A percentile compares a stretch with the other conserved stretches of the same genome.
Conservation (phyloP, 2,329 filamentous ascomycete genomes). For the Xylaria sp. region DNA sequence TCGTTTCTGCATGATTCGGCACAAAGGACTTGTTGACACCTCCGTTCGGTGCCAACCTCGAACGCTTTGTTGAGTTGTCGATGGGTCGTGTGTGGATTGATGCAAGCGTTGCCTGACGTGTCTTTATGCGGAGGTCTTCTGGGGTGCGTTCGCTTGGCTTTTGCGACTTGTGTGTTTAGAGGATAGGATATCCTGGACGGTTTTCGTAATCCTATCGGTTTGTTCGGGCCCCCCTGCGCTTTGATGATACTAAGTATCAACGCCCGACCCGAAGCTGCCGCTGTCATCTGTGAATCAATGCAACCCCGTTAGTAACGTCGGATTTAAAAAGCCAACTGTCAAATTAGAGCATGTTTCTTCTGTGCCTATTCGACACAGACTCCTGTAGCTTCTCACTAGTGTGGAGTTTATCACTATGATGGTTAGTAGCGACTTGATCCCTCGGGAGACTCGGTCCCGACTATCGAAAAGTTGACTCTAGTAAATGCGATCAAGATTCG, state of each 20-base stretch:
- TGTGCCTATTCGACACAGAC: not conserved
- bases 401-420: not conserved
- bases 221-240: not conserved
- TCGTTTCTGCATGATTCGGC: slow-evolving; percentile 30
- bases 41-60: not conserved
- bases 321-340: not conserved
- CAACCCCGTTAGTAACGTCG: not conserved
- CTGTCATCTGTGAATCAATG: not conserved
- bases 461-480: not conserved
- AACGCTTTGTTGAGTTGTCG: not conserved
- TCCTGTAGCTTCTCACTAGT: not conserved
- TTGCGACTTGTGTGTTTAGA: not conserved
- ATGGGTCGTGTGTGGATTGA: not conserved
- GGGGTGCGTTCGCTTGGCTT: not conserved
- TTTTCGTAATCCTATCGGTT: slow-evolving; percentile 6
- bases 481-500: not conserved
- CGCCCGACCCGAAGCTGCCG: slow-evolving; percentile 3
- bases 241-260: not conserved
- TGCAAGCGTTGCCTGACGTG: slow-evolving; percentile 5
- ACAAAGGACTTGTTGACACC: slow-evolving; percentile 8
- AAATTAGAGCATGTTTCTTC: not conserved
- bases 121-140: not conserved
- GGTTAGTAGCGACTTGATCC: not conserved
- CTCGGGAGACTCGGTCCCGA: slow-evolving; percentile 7
- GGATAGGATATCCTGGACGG: not conserved